phyloP scores from a whole-genome alignment of 371 early-diverging fungal species.

The Zopfochytrium polystomum region DNA sequence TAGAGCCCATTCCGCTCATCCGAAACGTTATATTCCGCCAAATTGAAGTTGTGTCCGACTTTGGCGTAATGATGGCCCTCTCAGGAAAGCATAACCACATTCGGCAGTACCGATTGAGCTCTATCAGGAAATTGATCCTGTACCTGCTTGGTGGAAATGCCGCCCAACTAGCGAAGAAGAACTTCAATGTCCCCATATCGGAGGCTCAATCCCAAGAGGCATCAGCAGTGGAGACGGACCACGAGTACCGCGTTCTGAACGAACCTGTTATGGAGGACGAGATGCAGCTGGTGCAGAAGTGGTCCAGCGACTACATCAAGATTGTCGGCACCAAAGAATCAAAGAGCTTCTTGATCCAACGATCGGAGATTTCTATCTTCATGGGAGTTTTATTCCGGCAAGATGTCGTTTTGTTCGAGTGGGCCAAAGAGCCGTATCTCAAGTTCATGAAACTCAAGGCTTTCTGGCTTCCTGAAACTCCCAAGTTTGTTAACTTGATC shows the following conservation, averaged over 20 bases:
- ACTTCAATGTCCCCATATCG: slow-evolving; percentile 24
- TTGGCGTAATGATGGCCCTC: slow-evolving; percentile 53
- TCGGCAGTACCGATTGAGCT: slow-evolving; percentile 51
- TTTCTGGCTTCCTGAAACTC: slow-evolving; percentile 60
- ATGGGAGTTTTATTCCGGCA: slow-evolving; percentile 47
- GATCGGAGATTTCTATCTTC: slow-evolving; percentile 50
- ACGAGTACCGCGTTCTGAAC: slow-evolving; percentile 35
- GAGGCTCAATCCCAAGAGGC: not conserved
- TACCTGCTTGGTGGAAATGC: slow-evolving; percentile 40
- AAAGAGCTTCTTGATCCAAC: slow-evolving; percentile 44
- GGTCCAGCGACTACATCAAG: slow-evolving; percentile 58
- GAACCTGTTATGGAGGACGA: slow-evolving; percentile 41
- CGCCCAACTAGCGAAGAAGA: slow-evolving; percentile 30
- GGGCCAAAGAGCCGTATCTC: slow-evolving; percentile 59
- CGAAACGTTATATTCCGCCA: slow-evolving; percentile 52
- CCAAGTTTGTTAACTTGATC: slow-evolving; percentile 48
- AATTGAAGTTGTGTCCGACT: slow-evolving; percentile 51
- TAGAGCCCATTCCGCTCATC: slow-evolving; percentile 45
- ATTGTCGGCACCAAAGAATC: slow-evolving; percentile 51
- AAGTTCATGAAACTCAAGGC: slow-evolving; percentile 62
- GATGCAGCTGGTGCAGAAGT: slow-evolving; percentile 38
- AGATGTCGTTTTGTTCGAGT: slow-evolving; percentile 55
- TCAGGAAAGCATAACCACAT: slow-evolving; percentile 56
- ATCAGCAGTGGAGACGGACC: slow-evolving; percentile 1
- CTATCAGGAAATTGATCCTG: slow-evolving; percentile 46